These are phyloP conservation scores for Bipolaris gigantea DNA, from an alignment of 2,329 filamentous ascomycete species.

Conservation along the genomic window DNA sequence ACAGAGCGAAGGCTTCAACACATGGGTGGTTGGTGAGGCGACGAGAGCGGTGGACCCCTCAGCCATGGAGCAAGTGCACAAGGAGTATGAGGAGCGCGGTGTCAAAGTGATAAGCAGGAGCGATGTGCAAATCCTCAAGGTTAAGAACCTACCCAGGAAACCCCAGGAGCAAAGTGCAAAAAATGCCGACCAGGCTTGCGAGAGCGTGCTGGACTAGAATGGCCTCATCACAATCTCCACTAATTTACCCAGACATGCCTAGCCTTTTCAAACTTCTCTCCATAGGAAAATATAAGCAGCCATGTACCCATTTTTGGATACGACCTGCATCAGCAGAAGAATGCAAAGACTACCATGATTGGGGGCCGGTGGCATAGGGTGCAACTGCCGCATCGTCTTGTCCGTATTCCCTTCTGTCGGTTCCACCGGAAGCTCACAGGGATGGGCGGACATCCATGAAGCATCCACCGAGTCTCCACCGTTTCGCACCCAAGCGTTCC, in stretches of 20 bases:
- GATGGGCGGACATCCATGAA: neutral
- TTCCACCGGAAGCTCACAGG: constrained; percentile 1
- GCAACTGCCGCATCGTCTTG: neutral
- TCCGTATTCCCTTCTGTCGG: neutral
- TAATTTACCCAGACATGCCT: neutral
- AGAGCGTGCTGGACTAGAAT: constrained; percentile 8
- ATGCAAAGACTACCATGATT: neutral
- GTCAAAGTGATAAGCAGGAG: constrained; percentile 64
- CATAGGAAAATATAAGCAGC: neutral
- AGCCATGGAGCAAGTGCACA: constrained; percentile 59
- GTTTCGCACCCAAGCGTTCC: neutral
- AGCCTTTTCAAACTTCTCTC: too few species aligned
- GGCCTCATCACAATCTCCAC: neutral
- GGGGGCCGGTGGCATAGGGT: neutral
- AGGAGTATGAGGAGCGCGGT: constrained; percentile 60
- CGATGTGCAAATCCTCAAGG: constrained; percentile 58
- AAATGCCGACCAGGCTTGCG: neutral
- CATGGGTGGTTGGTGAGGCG: constrained; percentile 76
- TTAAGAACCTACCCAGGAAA: constrained; percentile 38
- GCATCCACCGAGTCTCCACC: constrained; percentile 1
- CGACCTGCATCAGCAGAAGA: neutral
- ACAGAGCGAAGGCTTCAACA: constrained; percentile 71
- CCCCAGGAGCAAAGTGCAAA: constrained; percentile 2
- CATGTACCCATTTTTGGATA: neutral
- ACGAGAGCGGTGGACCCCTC: constrained; percentile 70